Evolutionary conservation across 257 asterid species (phyloP), one percentile per base, ranked within the genome.

Genomic region (Rehmannia glutinosa): DNA sequence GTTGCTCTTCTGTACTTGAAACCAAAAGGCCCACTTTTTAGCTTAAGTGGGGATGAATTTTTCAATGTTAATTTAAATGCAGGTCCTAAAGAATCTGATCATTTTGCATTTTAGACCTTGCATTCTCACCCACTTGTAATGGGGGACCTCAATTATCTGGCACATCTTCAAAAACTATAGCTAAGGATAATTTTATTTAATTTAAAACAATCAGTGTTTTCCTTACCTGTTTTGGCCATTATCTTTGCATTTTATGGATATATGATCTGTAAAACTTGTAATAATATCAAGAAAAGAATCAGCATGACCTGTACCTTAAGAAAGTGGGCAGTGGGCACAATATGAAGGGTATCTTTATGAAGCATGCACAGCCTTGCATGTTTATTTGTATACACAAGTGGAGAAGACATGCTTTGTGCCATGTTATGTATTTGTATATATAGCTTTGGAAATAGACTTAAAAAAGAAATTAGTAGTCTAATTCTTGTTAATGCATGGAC

Each of bases 1-100:
- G 71, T 36, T 66, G 50, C 71, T 36, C 62, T 21, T 21, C 62
- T 66, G 70, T 28, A 64, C 60, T 17, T 15, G 28, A 35, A 66
- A 66, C 9, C 36, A 13, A 19, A 53, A 11, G 57, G 35, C 17
- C 73, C 64, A 68, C 35, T 39, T 8, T 7, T 41, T 39, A 27
- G 32, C 42, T n/a, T 51, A 15, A 68, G 43, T 52, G 54, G 64
- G 43, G 43, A 19, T 36, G 21, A 39, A 24, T 24, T 13, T 21
- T 56, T 6, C 33, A 53, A 51, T 20, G 1, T 9, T 16, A 27
- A 19, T 65, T 21, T 33, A 4, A 61, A 11, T 23, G 27, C 41
- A n/a, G 36, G 41, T 60, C 64, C 42, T 20, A 23, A 60, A 58
- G 16, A 35, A 39, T 23, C 42, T 61, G 38, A 41, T 61, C 8